These are phyloP conservation scores for Nepenthes alata DNA, from an alignment of 179 eudicot species.

Conservation along the genomic window DNA sequence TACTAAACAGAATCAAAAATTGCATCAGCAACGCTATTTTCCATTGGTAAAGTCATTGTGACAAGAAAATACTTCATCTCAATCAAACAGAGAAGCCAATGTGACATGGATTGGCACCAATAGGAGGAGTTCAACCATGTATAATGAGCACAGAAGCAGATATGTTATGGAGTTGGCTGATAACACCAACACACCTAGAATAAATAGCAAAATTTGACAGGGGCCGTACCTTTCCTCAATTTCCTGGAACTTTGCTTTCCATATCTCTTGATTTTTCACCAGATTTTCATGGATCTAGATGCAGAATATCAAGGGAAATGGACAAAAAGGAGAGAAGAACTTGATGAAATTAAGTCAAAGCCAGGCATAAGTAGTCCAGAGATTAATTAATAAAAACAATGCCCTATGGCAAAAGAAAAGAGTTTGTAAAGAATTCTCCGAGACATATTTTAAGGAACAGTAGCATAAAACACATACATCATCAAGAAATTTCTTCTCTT, in stretches of 20 bases:
- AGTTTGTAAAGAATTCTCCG: background rate
- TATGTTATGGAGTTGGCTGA: background rate
- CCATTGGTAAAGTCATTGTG: background rate
- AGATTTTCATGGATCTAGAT: slow-evolving; percentile 73
- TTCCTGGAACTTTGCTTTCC: slow-evolving; percentile 58
- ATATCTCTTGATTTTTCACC: slow-evolving; percentile 55
- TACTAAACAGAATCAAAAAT: too few species aligned
- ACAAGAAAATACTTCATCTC: background rate
- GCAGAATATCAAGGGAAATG: slow-evolving; percentile 2
- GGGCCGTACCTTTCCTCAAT: slow-evolving; percentile 47
- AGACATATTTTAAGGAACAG: background rate
- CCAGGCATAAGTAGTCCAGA: background rate
- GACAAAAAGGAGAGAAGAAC: background rate
- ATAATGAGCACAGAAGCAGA: background rate
- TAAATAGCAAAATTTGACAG: too few species aligned
- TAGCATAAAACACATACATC: slow-evolving; percentile 35
- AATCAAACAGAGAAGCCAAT: background rate
- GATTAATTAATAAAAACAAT: background rate
- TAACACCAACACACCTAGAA: background rate
- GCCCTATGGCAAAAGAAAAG: background rate
- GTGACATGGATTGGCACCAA: background rate
- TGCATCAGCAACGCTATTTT: background rate
- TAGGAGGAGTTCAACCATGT: background rate
- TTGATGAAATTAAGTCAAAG: background rate
- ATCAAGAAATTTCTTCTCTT: slow-evolving; percentile 74